Conservation (phyloP, 495 filamentous ascomycete species). For the Glarea lozoyensis region DNA sequence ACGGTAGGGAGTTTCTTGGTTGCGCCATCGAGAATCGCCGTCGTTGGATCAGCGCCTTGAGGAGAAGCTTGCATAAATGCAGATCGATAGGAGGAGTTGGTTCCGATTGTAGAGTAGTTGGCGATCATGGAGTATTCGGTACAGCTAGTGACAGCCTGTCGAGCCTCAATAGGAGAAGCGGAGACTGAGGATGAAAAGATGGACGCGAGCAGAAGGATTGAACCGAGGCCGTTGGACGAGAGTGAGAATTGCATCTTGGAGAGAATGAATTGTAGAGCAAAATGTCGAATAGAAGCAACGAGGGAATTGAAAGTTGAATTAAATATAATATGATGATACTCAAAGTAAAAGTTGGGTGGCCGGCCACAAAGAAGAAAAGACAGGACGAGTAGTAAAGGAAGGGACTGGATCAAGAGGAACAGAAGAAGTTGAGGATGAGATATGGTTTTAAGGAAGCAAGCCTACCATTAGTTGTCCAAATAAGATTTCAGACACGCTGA, state of each 20-base stretch:
- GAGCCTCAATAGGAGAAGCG: not conserved
- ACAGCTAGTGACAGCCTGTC: conserved; percentile 12
- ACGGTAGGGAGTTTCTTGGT: conserved; percentile 20
- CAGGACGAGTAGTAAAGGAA: not conserved
- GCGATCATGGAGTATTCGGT: conserved; percentile 23
- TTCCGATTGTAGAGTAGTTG: conserved; percentile 24
- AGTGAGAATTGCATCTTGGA: not conserved
- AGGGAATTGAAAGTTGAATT: not conserved
- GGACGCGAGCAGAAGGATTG: not conserved
- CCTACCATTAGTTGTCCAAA: too few relatives aligned
- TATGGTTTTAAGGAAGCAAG: not conserved
- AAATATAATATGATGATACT: not conserved
- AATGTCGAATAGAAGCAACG: not conserved
- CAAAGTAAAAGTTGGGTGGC: not conserved
- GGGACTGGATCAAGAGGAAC: not conserved
- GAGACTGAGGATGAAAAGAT: not conserved
- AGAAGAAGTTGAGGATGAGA: not conserved
- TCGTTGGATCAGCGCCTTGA: conserved; percentile 22
- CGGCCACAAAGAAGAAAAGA: conserved; percentile 4
- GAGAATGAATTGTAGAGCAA: not conserved
- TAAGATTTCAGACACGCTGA: not conserved
- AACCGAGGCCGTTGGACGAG: not conserved
- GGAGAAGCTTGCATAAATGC: conserved; percentile 24
- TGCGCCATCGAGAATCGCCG: conserved; percentile 23
- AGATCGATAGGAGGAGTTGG: conserved; percentile 27